These are phyloP conservation scores for Pseudonitzschia multiseries DNA, from an alignment of 108 stramenopile genomes.

Conservation along the genomic window DNA sequence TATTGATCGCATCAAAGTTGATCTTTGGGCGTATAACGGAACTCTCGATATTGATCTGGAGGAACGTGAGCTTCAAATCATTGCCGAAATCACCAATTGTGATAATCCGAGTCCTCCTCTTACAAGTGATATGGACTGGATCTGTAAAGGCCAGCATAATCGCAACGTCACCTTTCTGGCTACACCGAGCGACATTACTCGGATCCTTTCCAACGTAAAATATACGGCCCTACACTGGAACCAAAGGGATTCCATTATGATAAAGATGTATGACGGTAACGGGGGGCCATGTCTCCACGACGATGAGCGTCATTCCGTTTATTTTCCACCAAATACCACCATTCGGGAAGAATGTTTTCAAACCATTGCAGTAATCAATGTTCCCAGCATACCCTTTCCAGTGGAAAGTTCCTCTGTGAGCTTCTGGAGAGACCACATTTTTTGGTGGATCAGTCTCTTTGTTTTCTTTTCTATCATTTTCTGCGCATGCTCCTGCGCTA, in stretches of 20 bases:
- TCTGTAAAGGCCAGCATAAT: constrained; percentile 26
- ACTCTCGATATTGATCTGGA: constrained; percentile 17
- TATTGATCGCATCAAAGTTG: constrained; percentile 33
- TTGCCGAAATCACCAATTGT: constrained; percentile 10
- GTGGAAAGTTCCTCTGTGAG: not conserved
- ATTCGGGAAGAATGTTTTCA: constrained; percentile 27
- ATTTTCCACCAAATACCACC: constrained; percentile 1
- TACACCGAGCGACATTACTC: constrained; percentile 19
- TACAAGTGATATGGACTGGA: constrained; percentile 19
- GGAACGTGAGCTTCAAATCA: constrained; percentile 4
- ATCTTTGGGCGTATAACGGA: constrained; percentile 31
- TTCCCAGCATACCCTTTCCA: constrained; percentile 17
- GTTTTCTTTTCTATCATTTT: not conserved
- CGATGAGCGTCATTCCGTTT: constrained; percentile 2
- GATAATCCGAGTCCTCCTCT: constrained; percentile 10
- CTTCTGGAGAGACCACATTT: not conserved
- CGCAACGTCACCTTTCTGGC: constrained; percentile 40
- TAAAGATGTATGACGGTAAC: constrained; percentile 29
- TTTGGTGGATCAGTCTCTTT: constrained; percentile 8
- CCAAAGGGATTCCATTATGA: constrained; percentile 17
- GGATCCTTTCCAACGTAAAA: constrained; percentile 23
- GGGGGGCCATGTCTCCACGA: constrained; percentile 21
- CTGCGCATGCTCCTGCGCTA: not conserved
- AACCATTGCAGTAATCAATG: constrained; percentile 10
- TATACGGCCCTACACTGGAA: constrained; percentile 36